Evolutionary conservation across 208 protist species (phyloP).

Genomic region (Trypanosoma boissoni): DNA sequence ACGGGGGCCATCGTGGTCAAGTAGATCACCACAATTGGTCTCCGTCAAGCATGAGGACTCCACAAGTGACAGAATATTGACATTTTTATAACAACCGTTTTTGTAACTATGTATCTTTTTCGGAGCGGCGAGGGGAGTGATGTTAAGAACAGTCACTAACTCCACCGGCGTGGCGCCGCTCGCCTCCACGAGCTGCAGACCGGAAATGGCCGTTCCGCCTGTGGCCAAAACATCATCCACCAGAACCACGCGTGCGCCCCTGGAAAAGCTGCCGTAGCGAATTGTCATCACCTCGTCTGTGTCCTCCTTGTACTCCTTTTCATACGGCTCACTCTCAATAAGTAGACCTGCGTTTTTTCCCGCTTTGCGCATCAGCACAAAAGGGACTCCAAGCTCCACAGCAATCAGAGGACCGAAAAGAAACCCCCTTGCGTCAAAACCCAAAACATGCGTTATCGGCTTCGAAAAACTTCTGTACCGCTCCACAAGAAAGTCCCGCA

Average conservation of each 20-base stretch:
- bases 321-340: constrained; percentile 82
- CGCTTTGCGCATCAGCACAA: constrained; percentile 91
- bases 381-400: constrained; percentile 81
- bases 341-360: constrained; percentile 85
- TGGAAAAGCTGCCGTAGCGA: constrained; percentile 65
- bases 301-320: constrained; percentile 90
- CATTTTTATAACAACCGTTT: constrained; percentile 64
- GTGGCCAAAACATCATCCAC: constrained; percentile 93
- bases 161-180: constrained; percentile 70
- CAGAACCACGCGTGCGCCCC: constrained; percentile 78
- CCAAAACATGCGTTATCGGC: constrained; percentile 76
- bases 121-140: constrained; percentile 64
- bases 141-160: constrained; percentile 50
- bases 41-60: constrained; percentile 58
- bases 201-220: constrained; percentile 87
- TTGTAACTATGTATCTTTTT: constrained; percentile 64
- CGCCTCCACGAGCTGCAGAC: constrained; percentile 84
- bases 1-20: constrained; percentile 55
- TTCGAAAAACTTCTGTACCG: constrained; percentile 67
- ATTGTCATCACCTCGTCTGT: constrained; percentile 83
- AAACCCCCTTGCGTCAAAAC: constrained; percentile 91
- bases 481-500: constrained; percentile 81
- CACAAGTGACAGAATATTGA: constrained; percentile 66
- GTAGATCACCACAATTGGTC: constrained; percentile 74
- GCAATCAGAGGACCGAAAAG: constrained; percentile 87